phyloP scores from a whole-genome alignment of 257 asterid species.

The Solanum appendiculatum region DNA sequence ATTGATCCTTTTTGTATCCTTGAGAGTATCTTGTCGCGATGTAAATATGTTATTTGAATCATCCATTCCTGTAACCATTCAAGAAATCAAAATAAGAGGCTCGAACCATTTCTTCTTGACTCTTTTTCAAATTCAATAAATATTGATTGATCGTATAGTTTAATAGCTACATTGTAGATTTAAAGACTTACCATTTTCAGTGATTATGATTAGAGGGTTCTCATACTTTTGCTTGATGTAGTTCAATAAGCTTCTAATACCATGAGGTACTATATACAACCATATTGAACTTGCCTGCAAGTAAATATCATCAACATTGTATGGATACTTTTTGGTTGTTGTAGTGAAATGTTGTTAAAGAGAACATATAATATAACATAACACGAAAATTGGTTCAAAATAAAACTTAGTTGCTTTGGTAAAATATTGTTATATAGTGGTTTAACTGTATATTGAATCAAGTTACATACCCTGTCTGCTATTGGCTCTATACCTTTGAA shows the following conservation, averaged over 20 bases:
- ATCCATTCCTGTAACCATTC: conserved; percentile 59
- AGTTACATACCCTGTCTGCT: conserved; percentile 28
- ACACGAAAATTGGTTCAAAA: background rate
- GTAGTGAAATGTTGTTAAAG: too few species aligned
- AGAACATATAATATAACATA: background rate
- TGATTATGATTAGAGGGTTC: conserved; percentile 60
- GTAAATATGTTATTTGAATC: conserved; percentile 17
- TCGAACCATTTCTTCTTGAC: background rate
- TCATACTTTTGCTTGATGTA: conserved; percentile 59
- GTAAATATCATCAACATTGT: background rate
- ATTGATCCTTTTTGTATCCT: conserved; percentile 67
- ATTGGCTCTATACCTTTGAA: conserved; percentile 27
- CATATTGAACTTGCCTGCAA: conserved; percentile 77
- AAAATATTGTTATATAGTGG: background rate
- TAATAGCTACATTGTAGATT: background rate
- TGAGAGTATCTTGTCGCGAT: conserved; percentile 31
- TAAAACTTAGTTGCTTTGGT: background rate
- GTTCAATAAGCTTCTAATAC: conserved; percentile 74
- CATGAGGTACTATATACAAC: conserved; percentile 76
- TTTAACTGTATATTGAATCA: background rate
- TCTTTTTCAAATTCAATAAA: background rate
- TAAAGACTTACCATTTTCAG: conserved; percentile 61
- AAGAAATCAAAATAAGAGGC: background rate
- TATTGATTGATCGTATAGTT: background rate
- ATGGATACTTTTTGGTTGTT: background rate